Conservation (phyloP, 768 basidiomycete species). For the Suillus lakei region DNA sequence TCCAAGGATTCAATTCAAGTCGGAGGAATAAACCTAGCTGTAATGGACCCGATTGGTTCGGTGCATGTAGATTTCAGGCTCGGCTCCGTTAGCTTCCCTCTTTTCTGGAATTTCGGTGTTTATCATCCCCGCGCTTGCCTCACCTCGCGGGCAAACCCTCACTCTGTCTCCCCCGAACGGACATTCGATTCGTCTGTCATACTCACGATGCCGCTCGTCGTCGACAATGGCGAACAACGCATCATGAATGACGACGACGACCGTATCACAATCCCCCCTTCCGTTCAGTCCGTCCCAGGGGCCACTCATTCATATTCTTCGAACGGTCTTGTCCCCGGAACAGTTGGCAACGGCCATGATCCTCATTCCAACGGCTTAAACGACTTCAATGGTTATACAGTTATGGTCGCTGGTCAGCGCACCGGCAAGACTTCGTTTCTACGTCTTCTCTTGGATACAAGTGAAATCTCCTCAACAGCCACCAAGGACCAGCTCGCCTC, state of each 20-base stretch:
- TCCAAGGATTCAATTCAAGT: constrained; percentile 2
- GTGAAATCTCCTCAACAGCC: constrained; percentile 62
- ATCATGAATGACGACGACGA: constrained; percentile 49
- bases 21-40: constrained; percentile 4
- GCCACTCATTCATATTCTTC: constrained; percentile 25
- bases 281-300: constrained; percentile 32
- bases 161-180: constrained; percentile 50
- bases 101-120: constrained; percentile 49
- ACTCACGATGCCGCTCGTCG: constrained; percentile 48
- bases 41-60: constrained; percentile 66
- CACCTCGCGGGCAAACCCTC: constrained; percentile 60
- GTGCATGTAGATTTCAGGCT: constrained; percentile 53
- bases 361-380: constrained; percentile 23
- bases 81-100: constrained; percentile 48
- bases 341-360: constrained; percentile 31
- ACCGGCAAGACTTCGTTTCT: constrained; percentile 90
- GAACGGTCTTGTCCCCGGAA: constrained; percentile 34
- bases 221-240: constrained; percentile 63
- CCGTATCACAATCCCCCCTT: constrained; percentile 27
- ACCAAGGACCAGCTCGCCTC: constrained; percentile 78
- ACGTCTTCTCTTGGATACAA: constrained; percentile 83
- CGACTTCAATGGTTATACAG: constrained; percentile 51
- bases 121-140: constrained; percentile 72
- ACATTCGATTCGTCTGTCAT: constrained; percentile 42
- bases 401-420: constrained; percentile 83